phyloP scores from a whole-genome alignment of 2,329 filamentous ascomycete species.

The Phyllosticta citribraziliensis region DNA sequence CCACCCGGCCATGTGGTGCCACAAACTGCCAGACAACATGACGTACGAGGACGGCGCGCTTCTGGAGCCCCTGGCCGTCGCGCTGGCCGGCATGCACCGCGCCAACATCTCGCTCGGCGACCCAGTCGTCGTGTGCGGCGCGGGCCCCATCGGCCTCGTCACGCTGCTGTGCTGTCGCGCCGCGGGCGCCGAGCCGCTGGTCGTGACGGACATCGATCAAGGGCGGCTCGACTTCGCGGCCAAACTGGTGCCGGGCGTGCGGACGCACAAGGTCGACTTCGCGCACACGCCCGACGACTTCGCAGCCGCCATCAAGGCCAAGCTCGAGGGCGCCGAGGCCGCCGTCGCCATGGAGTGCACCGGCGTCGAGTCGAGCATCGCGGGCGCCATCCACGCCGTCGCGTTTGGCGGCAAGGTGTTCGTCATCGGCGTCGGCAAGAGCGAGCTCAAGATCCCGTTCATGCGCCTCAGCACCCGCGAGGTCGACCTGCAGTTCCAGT shows the following conservation, averaged over 20 bases:
- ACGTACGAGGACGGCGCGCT: slow-evolving; percentile 84
- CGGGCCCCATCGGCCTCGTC: slow-evolving; percentile 87
- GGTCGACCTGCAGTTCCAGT: slow-evolving; percentile 93
- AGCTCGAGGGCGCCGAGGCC: slow-evolving; percentile 72
- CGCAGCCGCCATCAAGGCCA: slow-evolving; percentile 56
- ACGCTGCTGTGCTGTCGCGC: slow-evolving; percentile 76
- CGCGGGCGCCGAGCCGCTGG: slow-evolving; percentile 79
- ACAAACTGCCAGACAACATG: slow-evolving; percentile 82
- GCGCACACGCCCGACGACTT: slow-evolving; percentile 57
- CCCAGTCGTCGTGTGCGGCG: slow-evolving; percentile 79
- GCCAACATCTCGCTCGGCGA: slow-evolving; percentile 75
- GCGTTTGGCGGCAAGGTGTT: slow-evolving; percentile 98
- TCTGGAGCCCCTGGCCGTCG: slow-evolving; percentile 82
- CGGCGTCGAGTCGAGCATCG: slow-evolving; percentile 82
- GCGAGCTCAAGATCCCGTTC: slow-evolving; percentile 91
- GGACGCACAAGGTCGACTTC: slow-evolving; percentile 68
- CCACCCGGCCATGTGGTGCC: slow-evolving; percentile 89
- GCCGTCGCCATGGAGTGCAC: slow-evolving; percentile 84
- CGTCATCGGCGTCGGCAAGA: slow-evolving; percentile 89
- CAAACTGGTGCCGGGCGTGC: slow-evolving; percentile 66
- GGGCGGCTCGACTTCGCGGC: slow-evolving; percentile 77
- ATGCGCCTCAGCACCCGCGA: slow-evolving; percentile 87
- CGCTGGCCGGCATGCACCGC: slow-evolving; percentile 77
- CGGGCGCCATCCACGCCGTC: slow-evolving; percentile 74
- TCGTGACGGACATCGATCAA: slow-evolving; percentile 91